Percentiles rank a stretch among this genome's conserved stretches.
Conservation (phyloP, 257 asterid species). For the Anisodus tanguticus region DNA sequence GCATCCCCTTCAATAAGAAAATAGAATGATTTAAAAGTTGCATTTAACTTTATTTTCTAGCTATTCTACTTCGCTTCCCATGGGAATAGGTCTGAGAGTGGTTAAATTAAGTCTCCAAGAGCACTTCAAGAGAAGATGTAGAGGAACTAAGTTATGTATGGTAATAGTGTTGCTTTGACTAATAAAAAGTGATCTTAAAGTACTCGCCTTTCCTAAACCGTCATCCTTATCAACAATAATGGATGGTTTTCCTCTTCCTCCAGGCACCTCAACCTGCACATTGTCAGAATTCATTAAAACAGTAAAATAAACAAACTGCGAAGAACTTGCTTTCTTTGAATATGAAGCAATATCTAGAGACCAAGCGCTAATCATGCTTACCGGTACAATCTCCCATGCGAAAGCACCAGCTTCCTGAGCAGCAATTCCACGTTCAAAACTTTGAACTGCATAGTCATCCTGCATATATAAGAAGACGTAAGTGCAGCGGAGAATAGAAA, state of each 20-base stretch:
- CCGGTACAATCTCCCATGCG: conserved; percentile 94
- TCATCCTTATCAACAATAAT: conserved; percentile 91
- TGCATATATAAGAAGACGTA: conserved; percentile 36
- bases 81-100: background rate
- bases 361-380: conserved; percentile 43
- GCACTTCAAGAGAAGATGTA: background rate
- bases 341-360: conserved; percentile 27
- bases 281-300: conserved; percentile 32
- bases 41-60: conserved; percentile 8
- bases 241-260: conserved; percentile 97
- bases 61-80: conserved; percentile 25
- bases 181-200: background rate
- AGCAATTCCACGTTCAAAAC: conserved; percentile 98
- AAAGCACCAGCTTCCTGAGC: conserved; percentile 86
- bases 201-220: conserved; percentile 89
- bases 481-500: background rate
- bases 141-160: background rate
- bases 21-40: background rate
- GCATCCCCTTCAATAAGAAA: conserved; percentile 17
- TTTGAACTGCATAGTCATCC: conserved; percentile 90
- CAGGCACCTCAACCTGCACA: conserved; percentile 91
- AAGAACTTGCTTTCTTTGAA: conserved; percentile 15
- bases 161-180: background rate
- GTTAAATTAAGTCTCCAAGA: background rate
- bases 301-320: background rate